These are phyloP conservation scores for Nosema granulosis DNA, from an alignment of 371 early-diverging fungal genomes.

Conservation along the genomic window DNA sequence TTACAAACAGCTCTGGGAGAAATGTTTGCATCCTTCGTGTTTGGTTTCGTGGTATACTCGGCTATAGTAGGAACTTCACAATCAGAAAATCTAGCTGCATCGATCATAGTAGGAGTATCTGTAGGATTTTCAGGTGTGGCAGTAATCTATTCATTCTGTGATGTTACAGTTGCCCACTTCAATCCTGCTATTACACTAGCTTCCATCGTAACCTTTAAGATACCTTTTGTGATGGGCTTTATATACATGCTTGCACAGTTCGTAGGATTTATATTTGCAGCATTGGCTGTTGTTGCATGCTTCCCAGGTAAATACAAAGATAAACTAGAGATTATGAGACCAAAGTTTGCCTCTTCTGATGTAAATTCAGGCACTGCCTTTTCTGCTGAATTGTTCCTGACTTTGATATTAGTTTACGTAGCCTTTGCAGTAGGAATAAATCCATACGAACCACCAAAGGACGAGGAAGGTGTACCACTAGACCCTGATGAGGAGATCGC, in stretches of 20 bases:
- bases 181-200: slow-evolving; percentile 73
- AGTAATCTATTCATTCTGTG: slow-evolving; percentile 72
- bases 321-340: slow-evolving; percentile 55
- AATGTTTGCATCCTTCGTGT: slow-evolving; percentile 59
- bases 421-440: slow-evolving; percentile 74
- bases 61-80: slow-evolving; percentile 50
- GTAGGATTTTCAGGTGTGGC: slow-evolving; percentile 70
- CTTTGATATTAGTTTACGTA: slow-evolving; percentile 72
- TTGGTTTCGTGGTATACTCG: slow-evolving; percentile 65
- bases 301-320: slow-evolving; percentile 68
- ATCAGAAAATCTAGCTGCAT: slow-evolving; percentile 55
- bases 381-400: slow-evolving; percentile 69
- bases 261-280: slow-evolving; percentile 69
- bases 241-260: slow-evolving; percentile 70
- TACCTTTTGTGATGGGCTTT: slow-evolving; percentile 69
- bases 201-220: slow-evolving; percentile 70
- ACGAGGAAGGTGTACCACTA: slow-evolving; percentile 59
- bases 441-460: slow-evolving; percentile 69
- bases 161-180: slow-evolving; percentile 70
- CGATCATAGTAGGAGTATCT: slow-evolving; percentile 68
- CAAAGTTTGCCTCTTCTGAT: slow-evolving; percentile 34
- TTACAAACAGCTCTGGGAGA: slow-evolving; percentile 60
- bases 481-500: slow-evolving; percentile 48
- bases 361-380: slow-evolving; percentile 60
- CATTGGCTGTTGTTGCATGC: slow-evolving; percentile 68